Conservation (phyloP, 1,284 basidiomycete genomes). For the Kalmanozyma brasiliensis region DNA sequence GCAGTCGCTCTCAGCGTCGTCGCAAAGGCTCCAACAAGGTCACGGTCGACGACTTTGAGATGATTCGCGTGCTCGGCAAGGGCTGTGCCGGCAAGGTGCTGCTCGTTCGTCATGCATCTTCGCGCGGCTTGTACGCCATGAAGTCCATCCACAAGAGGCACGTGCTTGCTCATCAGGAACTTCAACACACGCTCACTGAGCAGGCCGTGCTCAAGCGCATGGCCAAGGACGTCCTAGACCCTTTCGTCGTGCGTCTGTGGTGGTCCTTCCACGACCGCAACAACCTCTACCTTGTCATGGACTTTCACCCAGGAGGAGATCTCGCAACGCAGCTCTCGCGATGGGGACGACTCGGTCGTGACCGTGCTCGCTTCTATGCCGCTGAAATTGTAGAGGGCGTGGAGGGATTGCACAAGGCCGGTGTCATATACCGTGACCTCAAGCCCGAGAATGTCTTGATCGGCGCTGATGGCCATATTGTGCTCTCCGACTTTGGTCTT, state of each 20-base stretch:
- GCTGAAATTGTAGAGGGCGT: conserved; percentile 97
- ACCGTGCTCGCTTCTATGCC: conserved; percentile 95
- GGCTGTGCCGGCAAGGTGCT: conserved; percentile 67
- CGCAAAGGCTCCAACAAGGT: conserved; percentile 55
- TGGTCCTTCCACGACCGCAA: conserved; percentile 67
- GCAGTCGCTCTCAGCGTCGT: conserved; percentile 19
- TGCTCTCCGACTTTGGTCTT: conserved; percentile 98
- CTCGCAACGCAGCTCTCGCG: conserved; percentile 80
- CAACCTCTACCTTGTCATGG: conserved; percentile 68
- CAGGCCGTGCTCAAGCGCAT: conserved; percentile 76
- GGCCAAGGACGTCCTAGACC: conserved; percentile 69
- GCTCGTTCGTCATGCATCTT: conserved; percentile 60
- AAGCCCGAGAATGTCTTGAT: conserved; percentile 99
- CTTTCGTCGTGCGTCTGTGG: conserved; percentile 67
- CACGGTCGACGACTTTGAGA: conserved; percentile 75
- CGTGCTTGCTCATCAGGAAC: conserved; percentile 67
- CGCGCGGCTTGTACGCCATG: conserved; percentile 63
- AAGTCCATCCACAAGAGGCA: conserved; percentile 67
- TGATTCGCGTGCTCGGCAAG: conserved; percentile 67
- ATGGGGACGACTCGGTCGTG: conserved; percentile 92
- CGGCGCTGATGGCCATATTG: conserved; percentile 98
- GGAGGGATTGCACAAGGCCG: conserved; percentile 98
- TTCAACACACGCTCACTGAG: conserved; percentile 66
- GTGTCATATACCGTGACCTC: conserved; percentile 98
- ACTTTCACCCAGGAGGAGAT: conserved; percentile 99